Base-by-base conservation (phyloP, 768 basidiomycete species). In the Kwoniella newhampshirensis region DNA sequence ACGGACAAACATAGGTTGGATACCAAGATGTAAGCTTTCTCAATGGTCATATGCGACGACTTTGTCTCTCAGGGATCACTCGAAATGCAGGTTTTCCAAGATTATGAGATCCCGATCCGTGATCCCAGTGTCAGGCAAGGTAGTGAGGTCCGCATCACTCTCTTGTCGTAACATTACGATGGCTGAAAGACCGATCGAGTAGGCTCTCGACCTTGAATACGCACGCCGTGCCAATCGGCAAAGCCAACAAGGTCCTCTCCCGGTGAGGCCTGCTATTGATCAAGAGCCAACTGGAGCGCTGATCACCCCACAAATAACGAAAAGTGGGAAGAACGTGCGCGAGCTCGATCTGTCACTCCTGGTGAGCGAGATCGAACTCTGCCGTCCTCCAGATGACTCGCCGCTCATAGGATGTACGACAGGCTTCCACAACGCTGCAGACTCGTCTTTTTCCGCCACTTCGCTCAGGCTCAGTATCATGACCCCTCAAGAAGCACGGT, bases 401-500 rank as follows among this genome's bases (percentile, higher is more conserved):
- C 21, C 15, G 30, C 40, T 18, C 18, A 23, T n/a, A 18, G 8
- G 18, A 21, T 28, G 20, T 36, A 13, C 13, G 12, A 11, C 20
- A 58, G 64, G 50, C 28, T 53, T 47, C 47, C 20, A 20, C 32
- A 54, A 59, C 32, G 40, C 44, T 0, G 45, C 43, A 21, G 64
- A 64, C 39, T 54, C 61, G 0, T 53, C 58, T 51, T 62, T 66
- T 43, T 61, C 69, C 1, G 59, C 64, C 1, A 51, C 53, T 8
- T 63, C 52, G 51, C 60, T 61, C 6, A 55, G 56, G n/a, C 48
- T 68, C n/a, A 71, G 67, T 44, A 26, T 58, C 44, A 71, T 71
- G 64, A 71, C 70, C 1, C 70, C 70, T 15, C 66, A 66, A 60
- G 70, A 71, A 40, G 50, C 52, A 1, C 49, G 59, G 70, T 71